A percentile compares a stretch with the other conserved stretches of the same genome.
Evolutionary conservation across 805 yeast genomes (phyloP).

Genomic region (Torulaspora microellipsoides): DNA sequence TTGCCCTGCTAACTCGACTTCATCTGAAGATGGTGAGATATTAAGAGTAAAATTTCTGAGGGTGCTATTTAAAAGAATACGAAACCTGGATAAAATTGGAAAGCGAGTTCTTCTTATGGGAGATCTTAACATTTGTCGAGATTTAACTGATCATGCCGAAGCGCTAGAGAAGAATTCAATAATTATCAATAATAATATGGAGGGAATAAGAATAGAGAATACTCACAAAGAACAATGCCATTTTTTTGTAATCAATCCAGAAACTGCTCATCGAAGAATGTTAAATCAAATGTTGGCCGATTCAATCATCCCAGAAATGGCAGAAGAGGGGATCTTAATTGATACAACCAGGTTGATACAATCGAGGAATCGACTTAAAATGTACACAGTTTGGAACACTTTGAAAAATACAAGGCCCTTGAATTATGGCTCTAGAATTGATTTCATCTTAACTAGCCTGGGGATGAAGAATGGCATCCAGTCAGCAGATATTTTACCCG

Average conservation of each 20-base stretch:
- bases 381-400: slow-evolving; percentile 94
- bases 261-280: slow-evolving; percentile 40
- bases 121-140: slow-evolving; percentile 78
- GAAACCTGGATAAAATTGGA: slow-evolving; percentile 48
- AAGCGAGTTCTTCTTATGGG: slow-evolving; percentile 80
- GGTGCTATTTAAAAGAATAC: slow-evolving; percentile 56
- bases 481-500: slow-evolving; percentile 56
- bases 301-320: slow-evolving; percentile 30
- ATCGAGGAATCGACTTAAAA: slow-evolving; percentile 48
- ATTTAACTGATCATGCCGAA: slow-evolving; percentile 80
- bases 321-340: slow-evolving; percentile 42
- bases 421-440: slow-evolving; percentile 87
- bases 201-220: slow-evolving; percentile 34
- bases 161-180: slow-evolving; percentile 34
- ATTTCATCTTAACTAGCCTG: slow-evolving; percentile 56
- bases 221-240: slow-evolving; percentile 34
- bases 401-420: slow-evolving; percentile 67
- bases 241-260: slow-evolving; percentile 33
- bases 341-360: slow-evolving; percentile 58
- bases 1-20: slow-evolving; percentile 88
- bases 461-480: slow-evolving; percentile 33
- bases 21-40: slow-evolving; percentile 59
- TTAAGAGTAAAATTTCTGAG: slow-evolving; percentile 56
- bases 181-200: slow-evolving; percentile 37
- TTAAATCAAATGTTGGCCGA: slow-evolving; percentile 44